Evolutionary conservation across 1,139 yeast genomes (phyloP), one percentile per base, ranked within the genome.

Genomic region (Wickerhamiella infanticola): DNA sequence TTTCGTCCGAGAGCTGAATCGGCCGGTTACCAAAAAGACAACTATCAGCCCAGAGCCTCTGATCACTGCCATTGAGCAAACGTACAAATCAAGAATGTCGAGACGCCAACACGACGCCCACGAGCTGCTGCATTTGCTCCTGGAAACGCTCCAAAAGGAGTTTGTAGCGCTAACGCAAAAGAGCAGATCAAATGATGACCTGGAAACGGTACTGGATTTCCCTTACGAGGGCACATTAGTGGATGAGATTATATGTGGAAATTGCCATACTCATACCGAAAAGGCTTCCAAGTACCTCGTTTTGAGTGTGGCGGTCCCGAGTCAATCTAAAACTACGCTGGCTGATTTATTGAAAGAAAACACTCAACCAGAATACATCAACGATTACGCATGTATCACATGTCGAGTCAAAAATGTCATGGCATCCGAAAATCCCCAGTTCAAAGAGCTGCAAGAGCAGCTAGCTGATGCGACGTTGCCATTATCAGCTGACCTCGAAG

Each of bases 101-200:
- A 67, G 86, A 35, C 75, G 76, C 40, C 98, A 90, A 63, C 95
- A 88, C 56, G 97, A 88, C 64, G 95, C 97, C 0, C 97, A 90
- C 55, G 98, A 90, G 58, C 69, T 90, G 51, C 73, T 90, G 33
- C 94, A 84, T 58, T 63, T 84, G 47, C 70, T 88, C 36, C 66
- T 86, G 41, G 95, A 88, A 57, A 80, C 93, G 0, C 66, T 88
- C 47, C 80, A 81, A 47, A 73, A 70, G 49, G 96, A 88, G 58
- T 39, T 8, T 24, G 45, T 13, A 9, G 24, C 39, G 39, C 9
- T 5, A n/a, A 29, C 35, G 29, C 9, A 31, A 9, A 29, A 35
- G 11, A 3, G 24, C 6, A 18, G 18, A 18, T 5, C 40, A 6
- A 27, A 33, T 33, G 2, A 29, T 18, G n/a, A 27, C 23, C 29